These are phyloP conservation scores for Astrothelium macrocarpum DNA, from an alignment of 495 filamentous ascomycete species.

Conservation along the genomic window DNA sequence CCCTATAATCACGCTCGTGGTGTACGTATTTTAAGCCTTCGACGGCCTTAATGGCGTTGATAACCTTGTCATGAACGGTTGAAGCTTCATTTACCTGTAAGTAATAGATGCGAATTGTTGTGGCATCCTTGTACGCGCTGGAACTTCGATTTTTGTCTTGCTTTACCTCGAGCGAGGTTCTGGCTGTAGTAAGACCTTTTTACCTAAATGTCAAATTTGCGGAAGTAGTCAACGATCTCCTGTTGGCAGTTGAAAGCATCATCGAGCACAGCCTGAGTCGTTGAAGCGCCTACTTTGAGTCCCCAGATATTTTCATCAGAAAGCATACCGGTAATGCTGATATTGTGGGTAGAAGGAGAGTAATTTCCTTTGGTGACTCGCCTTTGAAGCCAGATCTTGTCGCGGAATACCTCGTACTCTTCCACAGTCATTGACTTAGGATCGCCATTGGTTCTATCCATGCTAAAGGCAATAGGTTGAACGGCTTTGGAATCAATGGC, in stretches of 20 bases:
- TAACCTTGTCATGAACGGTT: neutral
- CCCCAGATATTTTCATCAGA: neutral
- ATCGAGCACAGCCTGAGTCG: neutral
- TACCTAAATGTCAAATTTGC: neutral
- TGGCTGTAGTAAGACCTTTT: neutral
- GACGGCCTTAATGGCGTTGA: neutral
- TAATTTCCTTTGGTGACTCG: neutral
- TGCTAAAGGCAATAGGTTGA: too few relatives aligned
- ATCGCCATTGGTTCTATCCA: too few relatives aligned
- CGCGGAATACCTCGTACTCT: neutral
- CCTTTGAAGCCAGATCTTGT: neutral
- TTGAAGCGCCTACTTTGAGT: neutral
- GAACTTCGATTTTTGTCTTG: neutral
- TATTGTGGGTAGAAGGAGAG: neutral
- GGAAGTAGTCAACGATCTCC: neutral
- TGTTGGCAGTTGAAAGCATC: neutral
- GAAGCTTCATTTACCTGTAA: neutral
- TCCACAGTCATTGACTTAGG: too few relatives aligned
- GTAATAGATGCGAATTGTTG: neutral
- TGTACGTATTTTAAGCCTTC: neutral
- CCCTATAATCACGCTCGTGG: neutral
- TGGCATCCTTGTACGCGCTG: neutral
- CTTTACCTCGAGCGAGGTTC: neutral
- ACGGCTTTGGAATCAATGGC: too few relatives aligned
- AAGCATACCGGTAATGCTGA: neutral